Conservation (phyloP, 306 rosid genomes). For the Cucumis melo region DNA sequence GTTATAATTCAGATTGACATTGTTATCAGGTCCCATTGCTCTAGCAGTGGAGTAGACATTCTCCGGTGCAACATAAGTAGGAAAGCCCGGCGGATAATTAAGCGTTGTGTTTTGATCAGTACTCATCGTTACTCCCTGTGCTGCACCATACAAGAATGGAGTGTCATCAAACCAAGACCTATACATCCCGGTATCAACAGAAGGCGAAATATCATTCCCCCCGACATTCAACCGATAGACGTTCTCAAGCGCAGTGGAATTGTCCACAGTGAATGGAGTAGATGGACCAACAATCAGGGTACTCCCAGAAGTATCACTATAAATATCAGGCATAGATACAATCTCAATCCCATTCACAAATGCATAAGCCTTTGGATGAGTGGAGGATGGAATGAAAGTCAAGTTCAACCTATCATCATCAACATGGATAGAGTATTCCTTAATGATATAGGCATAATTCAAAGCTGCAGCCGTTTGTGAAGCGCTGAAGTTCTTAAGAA, state of each 20-base stretch:
- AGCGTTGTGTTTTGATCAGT: slow-evolving; percentile 38
- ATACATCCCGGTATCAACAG: slow-evolving; percentile 64
- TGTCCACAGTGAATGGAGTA: slow-evolving; percentile 25
- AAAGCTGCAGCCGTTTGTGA: slow-evolving; percentile 46
- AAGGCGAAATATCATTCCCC: slow-evolving; percentile 69
- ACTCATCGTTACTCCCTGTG: slow-evolving; percentile 37
- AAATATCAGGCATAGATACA: slow-evolving; percentile 76
- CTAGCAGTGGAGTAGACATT: slow-evolving; percentile 69
- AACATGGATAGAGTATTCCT: slow-evolving; percentile 53
- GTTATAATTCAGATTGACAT: slow-evolving; percentile 52
- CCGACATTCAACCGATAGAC: slow-evolving; percentile 72
- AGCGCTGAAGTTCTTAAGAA: slow-evolving; percentile 65
- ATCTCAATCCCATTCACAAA: slow-evolving; percentile 95
- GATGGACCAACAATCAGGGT: slow-evolving; percentile 32
- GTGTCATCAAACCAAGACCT: slow-evolving; percentile 75
- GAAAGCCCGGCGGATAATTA: slow-evolving; percentile 25
- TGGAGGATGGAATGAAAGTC: slow-evolving; percentile 51
- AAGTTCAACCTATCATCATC: slow-evolving; percentile 43
- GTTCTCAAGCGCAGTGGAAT: slow-evolving; percentile 57
- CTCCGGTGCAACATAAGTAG: slow-evolving; percentile 46
- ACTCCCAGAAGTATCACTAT: slow-evolving; percentile 24
- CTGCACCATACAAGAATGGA: slow-evolving; percentile 47
- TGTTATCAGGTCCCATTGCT: slow-evolving; percentile 57
- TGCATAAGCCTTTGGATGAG: slow-evolving; percentile 44
- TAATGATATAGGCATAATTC: slow-evolving; percentile 40